Evolutionary conservation across 2,329 filamentous ascomycete species (phyloP).

Genomic region (Venturia asperata): DNA sequence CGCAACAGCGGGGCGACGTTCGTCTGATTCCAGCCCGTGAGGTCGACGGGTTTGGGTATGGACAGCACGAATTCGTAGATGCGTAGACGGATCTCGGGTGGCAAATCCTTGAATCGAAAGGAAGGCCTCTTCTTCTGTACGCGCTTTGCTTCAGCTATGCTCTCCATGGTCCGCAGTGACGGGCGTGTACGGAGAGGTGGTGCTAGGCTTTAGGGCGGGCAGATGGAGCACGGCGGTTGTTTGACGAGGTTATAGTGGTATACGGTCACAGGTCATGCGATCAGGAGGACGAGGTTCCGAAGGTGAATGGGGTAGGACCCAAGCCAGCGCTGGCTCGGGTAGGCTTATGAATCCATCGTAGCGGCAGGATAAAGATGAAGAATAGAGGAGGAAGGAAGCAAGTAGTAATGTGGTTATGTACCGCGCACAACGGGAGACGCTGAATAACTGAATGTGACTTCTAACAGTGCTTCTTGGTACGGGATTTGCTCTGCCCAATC

Average conservation of each 20-base stretch:
- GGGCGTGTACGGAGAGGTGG: neutral
- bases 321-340: constrained; percentile 7
- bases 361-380: neutral
- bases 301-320: neutral
- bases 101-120: constrained; percentile 20
- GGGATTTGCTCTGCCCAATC: constrained; percentile 7
- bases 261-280: constrained; percentile 4
- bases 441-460: neutral
- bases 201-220: neutral
- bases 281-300: constrained; percentile 1
- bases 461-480: constrained; percentile 16
- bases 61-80: constrained; percentile 15
- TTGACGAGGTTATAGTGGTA: neutral
- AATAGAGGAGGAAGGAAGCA: neutral
- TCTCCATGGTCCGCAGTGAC: neutral
- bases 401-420: neutral
- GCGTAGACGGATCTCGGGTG: constrained; percentile 15
- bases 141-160: neutral
- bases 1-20: constrained; percentile 30
- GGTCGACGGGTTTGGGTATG: constrained; percentile 23
- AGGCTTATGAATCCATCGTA: constrained; percentile 13
- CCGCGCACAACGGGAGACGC: constrained; percentile 11
- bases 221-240: neutral
- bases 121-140: constrained; percentile 9
- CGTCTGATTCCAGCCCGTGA: constrained; percentile 15